Percentiles rank a stretch among this genome's conserved stretches.
Conservation (phyloP, 2,329 filamentous ascomycete species). For the Capronia americana region DNA sequence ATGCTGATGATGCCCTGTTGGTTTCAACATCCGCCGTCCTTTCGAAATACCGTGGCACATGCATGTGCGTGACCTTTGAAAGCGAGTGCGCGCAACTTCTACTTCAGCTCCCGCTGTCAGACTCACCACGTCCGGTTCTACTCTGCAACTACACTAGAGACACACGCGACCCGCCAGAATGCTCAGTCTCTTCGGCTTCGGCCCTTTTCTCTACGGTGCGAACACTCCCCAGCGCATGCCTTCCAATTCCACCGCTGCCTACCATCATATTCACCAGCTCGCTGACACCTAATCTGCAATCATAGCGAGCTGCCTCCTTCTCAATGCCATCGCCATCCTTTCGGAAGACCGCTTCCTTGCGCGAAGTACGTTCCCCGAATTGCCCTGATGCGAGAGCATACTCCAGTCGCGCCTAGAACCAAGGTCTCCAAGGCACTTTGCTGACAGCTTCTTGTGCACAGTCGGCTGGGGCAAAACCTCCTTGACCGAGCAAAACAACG, state of each 20-base stretch:
- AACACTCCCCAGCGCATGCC: neutral
- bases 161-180: conserved; percentile 23
- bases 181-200: conserved; percentile 44
- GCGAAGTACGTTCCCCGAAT: conserved; percentile 56
- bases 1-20: neutral
- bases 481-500: conserved; percentile 60
- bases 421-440: neutral
- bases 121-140: neutral
- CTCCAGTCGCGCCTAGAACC: neutral
- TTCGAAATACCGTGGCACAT: neutral
- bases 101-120: neutral
- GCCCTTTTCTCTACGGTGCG: conserved; percentile 41
- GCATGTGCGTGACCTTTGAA: neutral
- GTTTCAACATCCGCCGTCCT: conserved; percentile 3
- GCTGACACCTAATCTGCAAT: conserved; percentile 39
- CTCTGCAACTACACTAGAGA: neutral
- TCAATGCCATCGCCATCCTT: conserved; percentile 92
- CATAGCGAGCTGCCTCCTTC: conserved; percentile 64
- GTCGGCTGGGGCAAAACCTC: conserved; percentile 75
- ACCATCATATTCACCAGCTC: neutral
- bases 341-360: conserved; percentile 94
- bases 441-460: conserved; percentile 47
- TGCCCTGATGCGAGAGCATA: neutral
- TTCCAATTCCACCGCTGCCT: neutral
- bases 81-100: neutral